Base-by-base conservation (phyloP, 352 stramenopile genomes). In the Pythium utonaiense region DNA sequence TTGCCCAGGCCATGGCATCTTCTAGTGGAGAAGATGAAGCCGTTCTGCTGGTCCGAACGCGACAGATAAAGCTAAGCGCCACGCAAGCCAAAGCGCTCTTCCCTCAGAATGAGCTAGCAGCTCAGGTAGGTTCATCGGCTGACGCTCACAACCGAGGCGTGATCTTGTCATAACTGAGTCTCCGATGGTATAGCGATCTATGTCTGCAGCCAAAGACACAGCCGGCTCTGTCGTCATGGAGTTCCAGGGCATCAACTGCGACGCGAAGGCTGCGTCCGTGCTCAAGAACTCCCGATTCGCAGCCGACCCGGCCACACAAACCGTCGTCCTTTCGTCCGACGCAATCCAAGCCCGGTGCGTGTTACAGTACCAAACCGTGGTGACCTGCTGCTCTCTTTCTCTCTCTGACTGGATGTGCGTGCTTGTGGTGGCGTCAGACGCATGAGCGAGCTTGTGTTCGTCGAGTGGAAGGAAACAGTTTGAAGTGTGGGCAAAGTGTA, bases 181-280 rank as follows among this genome's bases (percentile, higher is more conserved):
- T 10, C 12, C 8, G 17, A 13, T 30, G 8, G 12, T 21, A 9
- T 16, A 88, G 74, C 74, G 72, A 72, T 62, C 76, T 3, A 42
- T 56, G 0, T 53, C 77, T 9, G 60, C 74, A 22, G 53, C 62
- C 2, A 69, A 71, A 33, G 64, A 40, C 13, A 71, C 70, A 0
- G 17, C 48, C 4, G 79, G 75, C 1, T 89, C 77, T 1, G 72
- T 89, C 16, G 48, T 77, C 47, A 78, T 89, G 73, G 79, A 89
- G 57, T 87, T 86, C 25, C 77, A 87, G 27, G 75, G 79, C 0
- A 8, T 45, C 0, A 22, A 52, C 3, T 66, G 67, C 48, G 69
- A 69, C 5, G 36, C 56, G 10, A 62, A 72, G 19, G 57, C 65
- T 6, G 48, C 45, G 0, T 47, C 67, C 12, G 52, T 70, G 17